Evolutionary conservation across 352 stramenopile species (phyloP).

Genomic region (Phytophthora foliorum): DNA sequence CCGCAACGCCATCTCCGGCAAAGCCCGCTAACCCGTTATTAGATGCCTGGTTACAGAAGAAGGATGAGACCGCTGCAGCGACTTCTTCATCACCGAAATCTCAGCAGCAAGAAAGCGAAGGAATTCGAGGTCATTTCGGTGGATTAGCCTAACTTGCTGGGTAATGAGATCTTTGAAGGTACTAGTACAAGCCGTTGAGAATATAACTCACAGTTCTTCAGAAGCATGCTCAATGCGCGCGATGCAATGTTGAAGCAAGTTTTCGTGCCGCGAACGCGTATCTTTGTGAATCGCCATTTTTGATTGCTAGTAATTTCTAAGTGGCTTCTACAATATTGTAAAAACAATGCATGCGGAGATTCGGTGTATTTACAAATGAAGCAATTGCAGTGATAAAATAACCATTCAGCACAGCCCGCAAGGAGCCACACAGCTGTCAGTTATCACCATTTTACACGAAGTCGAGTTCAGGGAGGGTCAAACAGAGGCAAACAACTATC

Average conservation of each 20-base stretch:
- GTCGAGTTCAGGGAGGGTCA: no score
- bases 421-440: no score
- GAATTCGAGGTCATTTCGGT: constrained; percentile 39
- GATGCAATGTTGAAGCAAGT: constrained; percentile 18
- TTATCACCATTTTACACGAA: no score
- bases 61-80: neutral
- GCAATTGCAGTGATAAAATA: no score
- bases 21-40: constrained; percentile 34
- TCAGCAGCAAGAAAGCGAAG: constrained; percentile 26
- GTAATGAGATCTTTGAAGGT: constrained; percentile 18
- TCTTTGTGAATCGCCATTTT: neutral
- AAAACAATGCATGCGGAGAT: no score
- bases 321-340: neutral
- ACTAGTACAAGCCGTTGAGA: constrained; percentile 4
- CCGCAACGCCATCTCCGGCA: constrained; percentile 23
- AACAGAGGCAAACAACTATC: no score
- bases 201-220: constrained; percentile 19
- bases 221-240: neutral
- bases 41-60: constrained; percentile 48
- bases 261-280: neutral
- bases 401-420: no score
- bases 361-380: no score
- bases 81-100: constrained; percentile 3
- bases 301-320: neutral
- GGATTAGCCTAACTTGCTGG: constrained; percentile 19